These are phyloP conservation scores for Gnomoniopsis sp. DNA, from an alignment of 2,329 filamentous ascomycete genomes.

Conservation along the genomic window DNA sequence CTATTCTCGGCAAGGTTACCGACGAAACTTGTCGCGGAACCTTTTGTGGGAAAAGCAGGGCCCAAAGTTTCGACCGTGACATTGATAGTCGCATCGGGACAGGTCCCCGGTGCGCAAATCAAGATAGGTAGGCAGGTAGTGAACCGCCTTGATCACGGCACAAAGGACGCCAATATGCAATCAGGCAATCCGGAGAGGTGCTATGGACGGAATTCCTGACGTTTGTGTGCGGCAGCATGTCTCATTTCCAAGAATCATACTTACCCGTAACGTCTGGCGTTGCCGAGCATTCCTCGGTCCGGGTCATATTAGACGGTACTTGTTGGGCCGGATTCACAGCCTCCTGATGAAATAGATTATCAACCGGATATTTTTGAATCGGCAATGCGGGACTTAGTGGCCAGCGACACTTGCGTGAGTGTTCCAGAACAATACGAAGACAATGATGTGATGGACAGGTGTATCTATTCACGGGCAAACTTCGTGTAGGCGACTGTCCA, in stretches of 20 bases:
- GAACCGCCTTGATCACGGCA: not conserved
- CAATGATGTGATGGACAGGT: not conserved
- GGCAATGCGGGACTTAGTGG: not conserved
- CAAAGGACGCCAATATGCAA: not conserved
- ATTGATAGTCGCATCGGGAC: not conserved
- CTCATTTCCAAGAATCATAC: slow-evolving; percentile 12
- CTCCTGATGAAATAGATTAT: not conserved
- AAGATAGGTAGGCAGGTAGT: too few species aligned
- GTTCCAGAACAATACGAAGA: not conserved
- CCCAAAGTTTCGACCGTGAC: not conserved
- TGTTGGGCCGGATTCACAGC: not conserved
- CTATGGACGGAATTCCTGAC: not conserved
- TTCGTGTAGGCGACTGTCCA: not conserved
- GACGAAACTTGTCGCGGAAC: slow-evolving; percentile 12
- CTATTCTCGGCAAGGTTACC: slow-evolving; percentile 11
- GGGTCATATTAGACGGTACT: not conserved
- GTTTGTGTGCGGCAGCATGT: slow-evolving; percentile 2
- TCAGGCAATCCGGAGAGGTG: not conserved
- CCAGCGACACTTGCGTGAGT: too few species aligned
- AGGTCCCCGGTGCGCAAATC: slow-evolving; percentile 1
- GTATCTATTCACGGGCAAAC: not conserved
- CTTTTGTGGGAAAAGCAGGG: not conserved
- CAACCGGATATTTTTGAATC: not conserved
- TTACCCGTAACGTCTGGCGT: not conserved
- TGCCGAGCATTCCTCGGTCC: not conserved